Base-by-base conservation (phyloP, 805 yeast species). In the Wickerhamomyces tratensis region DNA sequence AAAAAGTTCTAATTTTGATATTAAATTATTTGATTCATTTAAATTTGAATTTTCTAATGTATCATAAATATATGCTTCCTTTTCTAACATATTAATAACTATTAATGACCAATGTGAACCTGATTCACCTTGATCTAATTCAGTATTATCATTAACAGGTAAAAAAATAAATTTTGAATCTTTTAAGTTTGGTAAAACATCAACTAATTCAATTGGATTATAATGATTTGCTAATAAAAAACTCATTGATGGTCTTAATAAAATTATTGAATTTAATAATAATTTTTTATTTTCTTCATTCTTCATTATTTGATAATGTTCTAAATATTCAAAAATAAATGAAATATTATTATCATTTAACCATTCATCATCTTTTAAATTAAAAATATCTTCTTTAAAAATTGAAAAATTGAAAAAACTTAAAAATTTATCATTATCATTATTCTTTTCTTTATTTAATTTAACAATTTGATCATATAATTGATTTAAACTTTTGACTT, bases 21-120 rank as follows among this genome's bases (percentile, higher is more conserved):
- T 53, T 41, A 43, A 53, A 0, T 33, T 35, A 5, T 35, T 25
- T 0, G 63, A 54, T 34, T 54, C 59, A 7, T 15, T 37, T 36
- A 52, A 53, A 43, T 56, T 57, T 2, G 58, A 53, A 5, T 45
- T 33, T 15, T 50, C 54, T 45, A 77, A 76, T 60, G 38, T 76
- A 52, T 85, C 93, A 53, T 77, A 81, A 10, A 81, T 63, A 25
- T 65, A 67, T 3, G 79, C 72, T 31, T 61, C 65, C 14, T 64
- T 60, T 36, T 75, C 81, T 12, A 69, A 58, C 8, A 72, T 47
- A 33, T 72, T 68, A 7, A 79, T 64, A 13, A 83, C 68, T 12
- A 79, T 67, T 13, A 85, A 59, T 1, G 85, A 77, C 93, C 94
- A 84, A 59, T 85, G 93, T 38, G 77, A 78, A 1, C 91, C 93